Conservation (phyloP, 2,329 filamentous ascomycete species). For the Venturia pyrina region DNA sequence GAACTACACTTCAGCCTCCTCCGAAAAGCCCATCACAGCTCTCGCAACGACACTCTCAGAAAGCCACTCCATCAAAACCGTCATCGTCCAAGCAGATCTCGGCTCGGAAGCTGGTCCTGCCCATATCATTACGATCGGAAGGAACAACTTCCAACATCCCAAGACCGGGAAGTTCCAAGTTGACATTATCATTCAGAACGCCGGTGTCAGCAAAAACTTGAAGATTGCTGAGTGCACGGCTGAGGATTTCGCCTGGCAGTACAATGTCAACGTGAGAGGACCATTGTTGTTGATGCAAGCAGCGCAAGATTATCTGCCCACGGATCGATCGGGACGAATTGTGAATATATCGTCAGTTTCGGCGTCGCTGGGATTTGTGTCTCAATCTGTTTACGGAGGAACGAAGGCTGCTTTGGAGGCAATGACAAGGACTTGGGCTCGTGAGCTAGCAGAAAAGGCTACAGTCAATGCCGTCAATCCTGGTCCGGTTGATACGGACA, state of each 20-base stretch:
- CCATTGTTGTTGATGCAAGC: conserved; percentile 71
- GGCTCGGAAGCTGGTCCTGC: conserved; percentile 50
- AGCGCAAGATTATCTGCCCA: conserved; percentile 56
- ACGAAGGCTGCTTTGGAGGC: conserved; percentile 58
- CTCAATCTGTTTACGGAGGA: conserved; percentile 53
- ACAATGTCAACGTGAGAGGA: conserved; percentile 72
- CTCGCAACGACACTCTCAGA: conserved; percentile 47
- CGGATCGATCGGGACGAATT: conserved; percentile 55
- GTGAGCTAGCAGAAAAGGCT: conserved; percentile 50
- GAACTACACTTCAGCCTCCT: conserved; percentile 60
- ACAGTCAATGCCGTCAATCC: conserved; percentile 60
- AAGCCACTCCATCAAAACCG: conserved; percentile 49
- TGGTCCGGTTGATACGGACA: conserved; percentile 56
- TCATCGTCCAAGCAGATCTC: conserved; percentile 63
- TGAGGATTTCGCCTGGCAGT: conserved; percentile 60
- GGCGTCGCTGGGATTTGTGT: conserved; percentile 45
- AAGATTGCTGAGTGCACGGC: conserved; percentile 50
- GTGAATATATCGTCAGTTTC: conserved; percentile 53
- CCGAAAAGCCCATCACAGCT: conserved; percentile 38
- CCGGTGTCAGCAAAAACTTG: conserved; percentile 59
- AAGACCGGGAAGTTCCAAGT: conserved; percentile 52
- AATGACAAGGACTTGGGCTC: conserved; percentile 59
- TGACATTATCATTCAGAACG: conserved; percentile 84
- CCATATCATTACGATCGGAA: conserved; percentile 48
- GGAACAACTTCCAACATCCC: conserved; percentile 48